Percentiles rank a stretch among this genome's conserved stretches.
These are phyloP conservation scores for Plasmodium billcollinsi DNA, from an alignment of 169 alveolate genomes.

Conservation along the genomic window DNA sequence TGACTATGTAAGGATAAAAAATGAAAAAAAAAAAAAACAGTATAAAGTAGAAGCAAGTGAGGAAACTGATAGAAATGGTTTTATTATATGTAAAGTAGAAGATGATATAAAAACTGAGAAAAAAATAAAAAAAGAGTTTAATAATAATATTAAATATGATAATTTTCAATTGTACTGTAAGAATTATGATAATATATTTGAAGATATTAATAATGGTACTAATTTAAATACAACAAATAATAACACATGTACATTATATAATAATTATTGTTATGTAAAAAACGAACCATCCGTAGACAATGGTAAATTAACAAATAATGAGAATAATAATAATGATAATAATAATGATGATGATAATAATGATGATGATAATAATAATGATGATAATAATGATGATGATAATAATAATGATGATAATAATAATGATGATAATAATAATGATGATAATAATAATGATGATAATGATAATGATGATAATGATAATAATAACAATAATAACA, in stretches of 20 bases:
- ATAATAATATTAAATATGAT: slow-evolving; percentile 4
- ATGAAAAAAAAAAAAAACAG: too few relatives aligned
- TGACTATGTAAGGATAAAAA: too few relatives aligned
- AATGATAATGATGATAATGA: neutral
- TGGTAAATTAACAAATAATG: neutral
- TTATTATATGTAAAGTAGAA: neutral
- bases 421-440: neutral
- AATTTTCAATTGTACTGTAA: slow-evolving; percentile 20
- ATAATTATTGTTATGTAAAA: neutral
- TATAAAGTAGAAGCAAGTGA: too few relatives aligned
- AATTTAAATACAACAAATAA: neutral
- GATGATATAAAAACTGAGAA: neutral
- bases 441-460: neutral
- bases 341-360: neutral
- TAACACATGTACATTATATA: neutral
- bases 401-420: neutral
- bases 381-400: neutral
- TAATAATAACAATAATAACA: neutral
- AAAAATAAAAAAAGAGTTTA: neutral
- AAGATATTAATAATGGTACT: neutral
- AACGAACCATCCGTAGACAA: neutral
- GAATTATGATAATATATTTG: slow-evolving; percentile 6
- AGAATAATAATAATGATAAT: too few relatives aligned
- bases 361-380: neutral
- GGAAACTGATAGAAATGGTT: neutral